Percentiles rank a stretch among this genome's conserved stretches.
Conservation (phyloP, 768 basidiomycete species). For the Exidia glandulosa region DNA sequence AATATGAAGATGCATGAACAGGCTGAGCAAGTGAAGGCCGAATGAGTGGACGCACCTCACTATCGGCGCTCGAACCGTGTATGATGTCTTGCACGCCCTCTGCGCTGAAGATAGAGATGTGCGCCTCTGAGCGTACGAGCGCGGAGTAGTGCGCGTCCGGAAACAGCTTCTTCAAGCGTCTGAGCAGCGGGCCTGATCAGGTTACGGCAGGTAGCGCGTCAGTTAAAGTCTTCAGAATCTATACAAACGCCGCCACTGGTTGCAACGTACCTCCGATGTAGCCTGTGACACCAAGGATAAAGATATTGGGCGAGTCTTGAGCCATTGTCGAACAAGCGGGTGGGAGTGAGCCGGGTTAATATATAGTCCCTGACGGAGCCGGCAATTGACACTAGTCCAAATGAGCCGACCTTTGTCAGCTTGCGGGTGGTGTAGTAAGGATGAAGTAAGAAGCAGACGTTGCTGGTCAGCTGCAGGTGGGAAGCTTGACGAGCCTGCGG, state of each 20-base stretch:
- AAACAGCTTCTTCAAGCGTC: not conserved
- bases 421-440: too few relatives aligned
- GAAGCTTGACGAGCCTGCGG: too few relatives aligned
- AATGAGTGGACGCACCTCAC: too few relatives aligned
- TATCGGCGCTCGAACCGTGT: not conserved
- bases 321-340: not conserved
- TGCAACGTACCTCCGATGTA: conserved; percentile 1
- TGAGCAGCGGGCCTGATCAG: not conserved
- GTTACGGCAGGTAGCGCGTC: not conserved
- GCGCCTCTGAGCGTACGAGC: not conserved
- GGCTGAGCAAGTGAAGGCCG: too few relatives aligned
- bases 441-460: too few relatives aligned
- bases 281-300: conserved; percentile 2
- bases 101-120: not conserved
- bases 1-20: too few relatives aligned
- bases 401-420: too few relatives aligned
- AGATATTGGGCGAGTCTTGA: not conserved
- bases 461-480: too few relatives aligned
- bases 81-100: not conserved
- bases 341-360: too few relatives aligned
- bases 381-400: too few relatives aligned
- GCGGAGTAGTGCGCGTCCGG: not conserved
- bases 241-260: not conserved
- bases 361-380: too few relatives aligned
- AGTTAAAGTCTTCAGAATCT: not conserved